Evolutionary conservation across 768 basidiomycete species (phyloP).

Genomic region (Pilatotrama ljubarskyi): DNA sequence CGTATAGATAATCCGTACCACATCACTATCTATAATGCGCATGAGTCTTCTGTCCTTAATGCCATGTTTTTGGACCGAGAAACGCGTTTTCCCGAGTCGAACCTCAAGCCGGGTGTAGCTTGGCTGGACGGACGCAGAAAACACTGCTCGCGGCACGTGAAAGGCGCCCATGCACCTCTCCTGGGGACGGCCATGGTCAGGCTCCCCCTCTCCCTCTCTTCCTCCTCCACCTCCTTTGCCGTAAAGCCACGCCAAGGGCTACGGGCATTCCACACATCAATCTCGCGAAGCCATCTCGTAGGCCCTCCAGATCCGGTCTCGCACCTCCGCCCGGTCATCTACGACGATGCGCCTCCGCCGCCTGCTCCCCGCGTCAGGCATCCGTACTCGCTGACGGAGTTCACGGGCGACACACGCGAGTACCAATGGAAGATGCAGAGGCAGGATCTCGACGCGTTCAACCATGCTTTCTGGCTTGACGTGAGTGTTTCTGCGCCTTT

Average conservation of each 20-base stretch:
- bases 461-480: slow-evolving; percentile 80
- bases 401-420: slow-evolving; percentile 49
- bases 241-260: neutral
- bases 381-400: slow-evolving; percentile 81
- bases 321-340: slow-evolving; percentile 77
- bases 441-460: slow-evolving; percentile 72
- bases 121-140: neutral
- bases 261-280: slow-evolving; percentile 21
- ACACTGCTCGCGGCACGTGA: slow-evolving; percentile 1
- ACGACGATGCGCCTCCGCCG: slow-evolving; percentile 56
- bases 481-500: slow-evolving; percentile 57
- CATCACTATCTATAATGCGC: slow-evolving; percentile 17
- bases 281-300: slow-evolving; percentile 40
- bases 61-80: neutral
- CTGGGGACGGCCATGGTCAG: slow-evolving; percentile 20
- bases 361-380: slow-evolving; percentile 38
- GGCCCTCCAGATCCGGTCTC: slow-evolving; percentile 80
- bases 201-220: slow-evolving; percentile 6
- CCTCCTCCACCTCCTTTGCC: neutral
- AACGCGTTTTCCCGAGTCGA: neutral
- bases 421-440: slow-evolving; percentile 71
- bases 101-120: neutral
- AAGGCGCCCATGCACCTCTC: slow-evolving; percentile 5
- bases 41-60: slow-evolving; percentile 8
- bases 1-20: slow-evolving; percentile 13